A percentile compares a stretch with the other conserved stretches of the same genome.
Evolutionary conservation across 345 rosid genomes (phyloP).

Genomic region (Corchorus olitorius): DNA sequence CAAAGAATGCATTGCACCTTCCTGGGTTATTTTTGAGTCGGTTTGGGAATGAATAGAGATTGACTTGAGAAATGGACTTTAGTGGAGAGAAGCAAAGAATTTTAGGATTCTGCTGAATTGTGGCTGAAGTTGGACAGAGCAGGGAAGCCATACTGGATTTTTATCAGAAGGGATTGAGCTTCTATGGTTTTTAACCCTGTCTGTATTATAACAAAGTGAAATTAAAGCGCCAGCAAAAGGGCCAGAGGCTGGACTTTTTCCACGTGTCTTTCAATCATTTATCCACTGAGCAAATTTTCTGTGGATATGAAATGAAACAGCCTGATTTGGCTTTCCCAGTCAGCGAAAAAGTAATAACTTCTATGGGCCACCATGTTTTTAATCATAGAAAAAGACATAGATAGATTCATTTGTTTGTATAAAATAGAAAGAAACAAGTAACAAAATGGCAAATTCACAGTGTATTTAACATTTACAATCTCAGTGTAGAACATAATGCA

Average conservation of each 20-base stretch:
- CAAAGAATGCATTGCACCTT: conserved; percentile 57
- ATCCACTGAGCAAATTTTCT: conserved; percentile 33
- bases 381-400: not conserved
- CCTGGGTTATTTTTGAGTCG: conserved; percentile 27
- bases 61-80: conserved; percentile 31
- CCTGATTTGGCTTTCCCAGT: not conserved
- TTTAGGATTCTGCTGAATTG: conserved; percentile 34
- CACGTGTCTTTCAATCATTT: conserved; percentile 32
- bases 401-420: too few species aligned
- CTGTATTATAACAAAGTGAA: not conserved
- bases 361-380: not conserved
- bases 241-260: conserved; percentile 33
- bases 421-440: too few species aligned
- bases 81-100: conserved; percentile 39
- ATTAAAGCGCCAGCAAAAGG: conserved; percentile 29
- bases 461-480: not conserved
- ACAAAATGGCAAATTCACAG: too few species aligned
- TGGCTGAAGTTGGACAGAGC: conserved; percentile 45
- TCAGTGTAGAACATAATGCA: not conserved
- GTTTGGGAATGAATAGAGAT: conserved; percentile 25
- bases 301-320: conserved; percentile 34
- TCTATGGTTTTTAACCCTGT: not conserved
- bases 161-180: not conserved
- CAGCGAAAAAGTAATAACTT: not conserved
- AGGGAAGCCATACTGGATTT: conserved; percentile 57